Evolutionary conservation across 805 yeast species (phyloP).

Genomic region (Teunomyces panamensis): DNA sequence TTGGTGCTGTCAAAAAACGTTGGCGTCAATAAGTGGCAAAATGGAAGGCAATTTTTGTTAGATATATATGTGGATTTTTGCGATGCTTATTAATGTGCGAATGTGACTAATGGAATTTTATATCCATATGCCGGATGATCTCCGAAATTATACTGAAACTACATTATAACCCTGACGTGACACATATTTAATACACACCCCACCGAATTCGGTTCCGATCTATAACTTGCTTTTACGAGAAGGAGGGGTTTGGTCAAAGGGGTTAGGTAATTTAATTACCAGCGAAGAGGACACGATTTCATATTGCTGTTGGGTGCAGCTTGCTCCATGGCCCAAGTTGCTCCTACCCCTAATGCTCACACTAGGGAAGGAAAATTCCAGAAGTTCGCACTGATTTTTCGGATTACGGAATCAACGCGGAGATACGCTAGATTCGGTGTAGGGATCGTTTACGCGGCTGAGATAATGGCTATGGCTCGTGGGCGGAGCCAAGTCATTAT

Average conservation of each 20-base stretch:
- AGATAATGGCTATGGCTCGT: not conserved
- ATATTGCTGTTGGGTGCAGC: too few species aligned
- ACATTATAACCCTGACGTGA: not conserved
- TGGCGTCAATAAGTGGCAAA: not conserved
- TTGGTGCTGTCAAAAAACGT: not conserved
- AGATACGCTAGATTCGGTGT: not conserved
- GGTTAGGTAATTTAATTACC: too few species aligned
- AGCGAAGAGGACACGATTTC: too few species aligned
- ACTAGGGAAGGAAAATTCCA: conserved; percentile 2
- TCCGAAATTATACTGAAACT: conserved; percentile 1
- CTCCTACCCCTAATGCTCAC: not conserved
- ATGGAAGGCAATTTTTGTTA: conserved; percentile 4
- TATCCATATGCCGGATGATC: conserved; percentile 1
- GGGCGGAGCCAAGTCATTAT: not conserved
- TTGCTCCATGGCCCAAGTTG: too few species aligned
- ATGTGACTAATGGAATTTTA: conserved; percentile 3
- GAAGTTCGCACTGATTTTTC: conserved; percentile 1
- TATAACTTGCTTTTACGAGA: not conserved
- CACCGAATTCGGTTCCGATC: not conserved
- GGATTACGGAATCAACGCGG: not conserved
- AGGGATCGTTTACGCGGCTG: not conserved
- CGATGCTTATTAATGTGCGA: conserved; percentile 8
- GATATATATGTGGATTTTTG: conserved; percentile 6
- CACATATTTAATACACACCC: not conserved
- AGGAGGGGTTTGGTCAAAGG: not conserved